These are phyloP conservation scores for Stenogyne calaminthoides DNA, from an alignment of 305 asterid species.

Conservation along the genomic window DNA sequence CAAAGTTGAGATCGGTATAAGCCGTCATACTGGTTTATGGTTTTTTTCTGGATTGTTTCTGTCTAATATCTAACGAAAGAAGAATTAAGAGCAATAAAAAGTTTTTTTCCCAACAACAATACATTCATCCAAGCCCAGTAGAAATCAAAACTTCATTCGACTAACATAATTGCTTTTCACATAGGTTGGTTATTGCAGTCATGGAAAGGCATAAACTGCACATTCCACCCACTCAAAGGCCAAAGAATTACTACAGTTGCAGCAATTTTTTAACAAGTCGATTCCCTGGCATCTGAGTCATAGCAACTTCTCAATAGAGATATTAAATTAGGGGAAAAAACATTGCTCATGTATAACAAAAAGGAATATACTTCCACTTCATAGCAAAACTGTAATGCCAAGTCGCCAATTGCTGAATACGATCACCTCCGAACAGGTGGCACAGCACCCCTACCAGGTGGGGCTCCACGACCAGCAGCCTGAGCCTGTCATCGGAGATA, in stretches of 20 bases:
- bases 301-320: constrained; percentile 34
- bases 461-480: constrained; percentile 85
- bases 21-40: too few species aligned
- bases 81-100: too few species aligned
- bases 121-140: too few species aligned
- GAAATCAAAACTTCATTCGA: too few species aligned
- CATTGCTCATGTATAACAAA: constrained; percentile 9
- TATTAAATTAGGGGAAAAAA: constrained; percentile 8
- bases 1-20: too few species aligned
- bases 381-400: neutral
- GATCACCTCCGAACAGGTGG: constrained; percentile 86
- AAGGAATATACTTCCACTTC: constrained; percentile 21
- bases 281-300: constrained; percentile 17
- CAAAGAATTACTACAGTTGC: constrained; percentile 28
- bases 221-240: constrained; percentile 19
- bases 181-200: too few species aligned
- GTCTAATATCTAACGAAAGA: too few species aligned
- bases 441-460: constrained; percentile 81
- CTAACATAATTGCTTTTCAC: too few species aligned
- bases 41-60: too few species aligned
- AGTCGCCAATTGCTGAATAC: neutral
- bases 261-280: neutral
- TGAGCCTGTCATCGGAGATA: constrained; percentile 60
- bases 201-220: neutral
- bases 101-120: too few species aligned